Evolutionary conservation across 352 stramenopile genomes (phyloP).

Genomic region (Elongisporangium prolatum): DNA sequence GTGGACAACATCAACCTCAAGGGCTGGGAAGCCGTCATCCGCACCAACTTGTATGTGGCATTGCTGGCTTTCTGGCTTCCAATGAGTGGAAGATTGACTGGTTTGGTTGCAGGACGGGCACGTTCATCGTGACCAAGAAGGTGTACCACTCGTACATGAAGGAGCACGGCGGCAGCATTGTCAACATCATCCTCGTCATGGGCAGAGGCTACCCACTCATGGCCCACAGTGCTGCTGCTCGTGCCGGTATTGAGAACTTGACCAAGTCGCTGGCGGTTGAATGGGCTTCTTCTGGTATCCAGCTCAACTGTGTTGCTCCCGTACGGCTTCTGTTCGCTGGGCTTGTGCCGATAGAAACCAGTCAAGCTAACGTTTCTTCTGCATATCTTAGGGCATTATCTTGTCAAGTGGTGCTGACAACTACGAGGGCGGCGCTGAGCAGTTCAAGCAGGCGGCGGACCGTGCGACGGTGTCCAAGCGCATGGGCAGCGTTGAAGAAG

Average conservation of each 20-base stretch:
- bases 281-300: constrained; percentile 90
- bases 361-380: constrained; percentile 1
- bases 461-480: constrained; percentile 81
- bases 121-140: constrained; percentile 91
- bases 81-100: not conserved
- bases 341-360: constrained; percentile 19
- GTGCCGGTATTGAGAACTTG: constrained; percentile 92
- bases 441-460: constrained; percentile 79
- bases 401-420: constrained; percentile 81
- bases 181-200: constrained; percentile 95
- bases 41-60: constrained; percentile 81
- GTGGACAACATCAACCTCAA: constrained; percentile 88
- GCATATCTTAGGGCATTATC: constrained; percentile 52
- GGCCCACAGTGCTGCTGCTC: constrained; percentile 86
- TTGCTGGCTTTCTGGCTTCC: not conserved
- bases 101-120: constrained; percentile 57
- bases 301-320: constrained; percentile 93
- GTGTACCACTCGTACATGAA: constrained; percentile 93
- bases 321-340: constrained; percentile 53
- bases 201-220: constrained; percentile 92
- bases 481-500: constrained; percentile 88
- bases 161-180: constrained; percentile 89
- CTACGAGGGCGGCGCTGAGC: constrained; percentile 85
- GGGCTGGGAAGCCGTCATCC: constrained; percentile 90
- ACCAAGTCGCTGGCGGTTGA: constrained; percentile 92